phyloP scores from a whole-genome alignment of 305 asterid genomes.

The Fraxinus latifolia region DNA sequence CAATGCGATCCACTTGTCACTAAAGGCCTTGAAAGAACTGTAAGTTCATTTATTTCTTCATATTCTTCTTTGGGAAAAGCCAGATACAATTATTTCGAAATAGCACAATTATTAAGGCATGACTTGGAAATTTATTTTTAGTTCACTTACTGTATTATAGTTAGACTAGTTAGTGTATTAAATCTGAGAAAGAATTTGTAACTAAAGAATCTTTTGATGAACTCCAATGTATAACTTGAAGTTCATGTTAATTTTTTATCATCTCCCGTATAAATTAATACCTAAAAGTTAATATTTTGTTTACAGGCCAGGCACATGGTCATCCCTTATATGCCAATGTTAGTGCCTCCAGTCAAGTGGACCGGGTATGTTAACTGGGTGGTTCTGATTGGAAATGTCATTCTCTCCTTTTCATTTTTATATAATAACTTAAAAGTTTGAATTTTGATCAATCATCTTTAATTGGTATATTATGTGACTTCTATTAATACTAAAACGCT shows the following conservation, averaged over 20 bases:
- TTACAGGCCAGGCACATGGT: slow-evolving; percentile 91
- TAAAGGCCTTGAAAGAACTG: slow-evolving; percentile 86
- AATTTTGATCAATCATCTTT: not conserved
- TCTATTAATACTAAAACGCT: not conserved
- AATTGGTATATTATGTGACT: not conserved
- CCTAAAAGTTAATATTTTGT: slow-evolving; percentile 21
- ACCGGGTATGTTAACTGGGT: slow-evolving; percentile 57
- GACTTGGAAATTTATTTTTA: slow-evolving; percentile 18
- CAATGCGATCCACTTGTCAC: slow-evolving; percentile 77
- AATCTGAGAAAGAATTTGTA: slow-evolving; percentile 4
- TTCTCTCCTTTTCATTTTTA: slow-evolving; percentile 5
- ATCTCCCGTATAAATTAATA: slow-evolving; percentile 10
- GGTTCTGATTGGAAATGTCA: slow-evolving; percentile 8
- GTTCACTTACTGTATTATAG: slow-evolving; percentile 4
- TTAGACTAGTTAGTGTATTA: not conserved
- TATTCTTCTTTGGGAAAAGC: slow-evolving; percentile 10
- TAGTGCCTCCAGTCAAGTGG: slow-evolving; percentile 93
- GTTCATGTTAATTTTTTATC: not conserved
- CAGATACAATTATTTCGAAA: slow-evolving; percentile 10
- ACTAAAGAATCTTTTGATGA: slow-evolving; percentile 12
- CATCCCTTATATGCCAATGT: slow-evolving; percentile 97
- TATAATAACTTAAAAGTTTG: not conserved
- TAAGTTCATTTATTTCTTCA: slow-evolving; percentile 37
- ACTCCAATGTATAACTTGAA: slow-evolving; percentile 9
- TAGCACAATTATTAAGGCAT: slow-evolving; percentile 15